Evolutionary conservation across 768 basidiomycete genomes (phyloP).

Genomic region (Boletellus emodensis): DNA sequence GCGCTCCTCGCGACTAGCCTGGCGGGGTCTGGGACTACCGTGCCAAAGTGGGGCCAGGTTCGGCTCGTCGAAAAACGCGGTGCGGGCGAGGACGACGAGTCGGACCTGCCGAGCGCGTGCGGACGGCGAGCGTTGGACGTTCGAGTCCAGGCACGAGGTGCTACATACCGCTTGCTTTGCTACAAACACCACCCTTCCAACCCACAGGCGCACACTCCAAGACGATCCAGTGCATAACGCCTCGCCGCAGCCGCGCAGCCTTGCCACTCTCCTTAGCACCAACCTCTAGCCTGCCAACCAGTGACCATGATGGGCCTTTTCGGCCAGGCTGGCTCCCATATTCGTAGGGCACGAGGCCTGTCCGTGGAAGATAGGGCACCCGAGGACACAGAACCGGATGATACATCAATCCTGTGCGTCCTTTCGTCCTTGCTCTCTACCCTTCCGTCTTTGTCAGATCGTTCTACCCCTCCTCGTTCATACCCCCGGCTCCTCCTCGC

Average conservation of each 20-base stretch:
- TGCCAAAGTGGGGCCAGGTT: too few species aligned
- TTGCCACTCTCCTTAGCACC: not conserved
- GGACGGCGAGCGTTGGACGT: too few species aligned
- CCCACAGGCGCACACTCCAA: not conserved
- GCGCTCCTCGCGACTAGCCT: too few species aligned
- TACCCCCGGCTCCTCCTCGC: not conserved
- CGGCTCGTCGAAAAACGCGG: too few species aligned
- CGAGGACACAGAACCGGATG: constrained; percentile 83
- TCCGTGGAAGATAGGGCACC: constrained; percentile 67
- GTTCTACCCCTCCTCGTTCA: constrained; percentile 3
- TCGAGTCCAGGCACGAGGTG: too few species aligned
- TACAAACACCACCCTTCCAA: not conserved
- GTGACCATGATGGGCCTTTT: constrained; percentile 75
- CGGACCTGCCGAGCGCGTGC: too few species aligned
- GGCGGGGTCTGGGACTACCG: too few species aligned
- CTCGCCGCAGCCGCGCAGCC: constrained; percentile 24
- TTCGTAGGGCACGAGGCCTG: constrained; percentile 65
- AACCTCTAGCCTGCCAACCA: constrained; percentile 3
- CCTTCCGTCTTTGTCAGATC: constrained; percentile 26
- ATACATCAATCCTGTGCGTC: constrained; percentile 84
- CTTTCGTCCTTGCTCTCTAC: constrained; percentile 22
- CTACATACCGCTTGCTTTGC: not conserved
- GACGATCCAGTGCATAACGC: constrained; percentile 11
- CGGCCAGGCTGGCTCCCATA: constrained; percentile 60
- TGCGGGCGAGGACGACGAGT: too few species aligned